These are phyloP conservation scores for Scheffersomyces lignicola DNA, from an alignment of 1,139 yeast species.

Conservation along the genomic window DNA sequence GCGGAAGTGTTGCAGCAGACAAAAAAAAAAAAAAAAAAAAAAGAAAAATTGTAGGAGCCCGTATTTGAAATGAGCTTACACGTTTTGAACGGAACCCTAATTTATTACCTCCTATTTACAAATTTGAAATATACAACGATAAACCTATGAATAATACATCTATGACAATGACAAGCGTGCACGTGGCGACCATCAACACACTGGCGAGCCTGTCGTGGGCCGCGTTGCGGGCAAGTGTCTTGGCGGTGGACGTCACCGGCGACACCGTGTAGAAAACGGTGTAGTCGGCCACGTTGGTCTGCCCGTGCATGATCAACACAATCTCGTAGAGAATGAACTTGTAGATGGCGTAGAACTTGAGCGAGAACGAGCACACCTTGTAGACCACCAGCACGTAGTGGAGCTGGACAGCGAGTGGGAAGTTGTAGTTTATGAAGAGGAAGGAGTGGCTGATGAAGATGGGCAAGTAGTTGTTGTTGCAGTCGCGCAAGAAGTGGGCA, in stretches of 20 bases:
- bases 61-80: no score
- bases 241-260: no score
- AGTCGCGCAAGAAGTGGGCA: conserved; percentile 5
- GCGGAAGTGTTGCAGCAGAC: no score
- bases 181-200: conserved; percentile 1
- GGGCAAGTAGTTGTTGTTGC: conserved; percentile 13
- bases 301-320: conserved; percentile 13
- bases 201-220: no score
- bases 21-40: no score
- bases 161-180: not conserved
- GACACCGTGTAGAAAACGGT: conserved; percentile 7
- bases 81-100: no score
- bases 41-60: no score
- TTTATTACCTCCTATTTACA: no score
- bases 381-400: conserved; percentile 5
- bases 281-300: conserved; percentile 6
- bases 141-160: not conserved
- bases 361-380: conserved; percentile 6
- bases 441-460: conserved; percentile 14
- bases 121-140: no score
- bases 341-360: conserved; percentile 13
- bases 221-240: no score
- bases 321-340: conserved; percentile 22
- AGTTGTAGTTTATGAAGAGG: conserved; percentile 9
- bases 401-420: conserved; percentile 5